Evolutionary conservation across 1,284 basidiomycete genomes (phyloP).

Genomic region (Tilletia setariae): DNA sequence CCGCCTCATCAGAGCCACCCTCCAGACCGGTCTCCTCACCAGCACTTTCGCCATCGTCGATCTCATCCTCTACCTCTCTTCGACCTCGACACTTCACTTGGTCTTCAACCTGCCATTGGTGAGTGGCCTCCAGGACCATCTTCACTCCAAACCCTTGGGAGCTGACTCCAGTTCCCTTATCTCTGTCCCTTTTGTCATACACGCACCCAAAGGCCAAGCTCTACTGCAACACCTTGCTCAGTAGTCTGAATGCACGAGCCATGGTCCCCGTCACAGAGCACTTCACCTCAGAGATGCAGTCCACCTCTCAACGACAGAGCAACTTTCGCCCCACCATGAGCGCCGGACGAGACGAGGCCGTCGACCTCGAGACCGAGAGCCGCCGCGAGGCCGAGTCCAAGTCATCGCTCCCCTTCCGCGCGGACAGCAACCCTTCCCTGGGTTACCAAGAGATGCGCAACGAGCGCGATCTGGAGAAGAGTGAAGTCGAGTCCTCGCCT

Average conservation of each 20-base stretch:
- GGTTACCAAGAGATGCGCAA: not conserved
- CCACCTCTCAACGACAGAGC: slow-evolving; percentile 28
- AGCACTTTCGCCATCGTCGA: slow-evolving; percentile 42
- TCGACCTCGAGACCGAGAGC: not conserved
- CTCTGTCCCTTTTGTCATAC: not conserved
- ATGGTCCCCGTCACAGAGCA: slow-evolving; percentile 7
- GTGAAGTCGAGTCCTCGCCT: not conserved
- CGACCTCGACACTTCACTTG: slow-evolving; percentile 40
- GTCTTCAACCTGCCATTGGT: slow-evolving; percentile 46
- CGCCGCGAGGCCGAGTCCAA: not conserved
- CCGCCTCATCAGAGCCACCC: slow-evolving; percentile 43
- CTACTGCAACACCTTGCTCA: slow-evolving; percentile 49
- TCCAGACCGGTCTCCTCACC: slow-evolving; percentile 48
- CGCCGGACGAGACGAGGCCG: not conserved
- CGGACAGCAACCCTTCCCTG: not conserved
- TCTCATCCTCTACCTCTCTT: slow-evolving; percentile 41
- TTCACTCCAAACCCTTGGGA: not conserved
- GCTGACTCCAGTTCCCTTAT: no score
- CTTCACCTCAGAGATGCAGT: slow-evolving; percentile 8
- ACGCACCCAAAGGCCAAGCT: slow-evolving; percentile 33
- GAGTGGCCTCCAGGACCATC: no score
- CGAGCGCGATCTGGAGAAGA: slow-evolving; percentile 4
- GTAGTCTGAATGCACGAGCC: slow-evolving; percentile 47
- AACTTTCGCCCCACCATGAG: slow-evolving; percentile 30
- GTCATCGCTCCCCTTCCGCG: not conserved